Base-by-base conservation (phyloP, 78 protist genomes). In the Dictyostelium brefeldianum region DNA sequence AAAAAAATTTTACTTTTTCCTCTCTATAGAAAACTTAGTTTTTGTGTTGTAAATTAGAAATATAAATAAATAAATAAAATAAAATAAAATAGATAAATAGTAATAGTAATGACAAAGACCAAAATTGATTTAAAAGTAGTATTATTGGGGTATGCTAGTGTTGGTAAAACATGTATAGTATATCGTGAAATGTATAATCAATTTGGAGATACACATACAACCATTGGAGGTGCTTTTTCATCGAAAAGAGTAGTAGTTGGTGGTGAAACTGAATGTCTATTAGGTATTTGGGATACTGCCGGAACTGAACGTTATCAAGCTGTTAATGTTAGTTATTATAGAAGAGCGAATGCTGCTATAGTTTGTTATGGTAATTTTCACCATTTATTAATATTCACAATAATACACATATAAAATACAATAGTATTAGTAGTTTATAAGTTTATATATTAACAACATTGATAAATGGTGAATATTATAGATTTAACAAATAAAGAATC, bases 311-410 rank as follows among this genome's bases (percentile, higher is more conserved):
- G 91, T 25, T 84, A 84, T 47, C 81, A 84, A 84, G 70, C 91
- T 11, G 91, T 84, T 47, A 84, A 84, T 84, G 77, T 80, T 71
- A 36, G 73, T 15, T 84, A 84, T 84, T 84, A 84, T 84, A 71
- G 91, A 59, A 84, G 91, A 84, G 91, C 91, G 25, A 84, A 64
- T n/a, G 91, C 91, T 43, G 91, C 91, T n/a, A 74, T 84, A 41
- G 27, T 84, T 53, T 84, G 91, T 57, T 84, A 84, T 84, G 91
- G 87, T 80, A 54, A 27, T 5, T 47, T 51, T 51, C 17, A n/a
- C n/a, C 17, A 51, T n/a, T 10, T 12, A 74, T 74, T 4, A 48
- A 48, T 48, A 48, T 48, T 51, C 9, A n/a, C n/a, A n/a, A n/a
- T n/a, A n/a, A n/a, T n/a, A n/a, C n/a, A n/a, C n/a, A n/a, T n/a